Evolutionary conservation across 2,329 filamentous ascomycete genomes (phyloP).

Genomic region (Colletotrichum lupini): DNA sequence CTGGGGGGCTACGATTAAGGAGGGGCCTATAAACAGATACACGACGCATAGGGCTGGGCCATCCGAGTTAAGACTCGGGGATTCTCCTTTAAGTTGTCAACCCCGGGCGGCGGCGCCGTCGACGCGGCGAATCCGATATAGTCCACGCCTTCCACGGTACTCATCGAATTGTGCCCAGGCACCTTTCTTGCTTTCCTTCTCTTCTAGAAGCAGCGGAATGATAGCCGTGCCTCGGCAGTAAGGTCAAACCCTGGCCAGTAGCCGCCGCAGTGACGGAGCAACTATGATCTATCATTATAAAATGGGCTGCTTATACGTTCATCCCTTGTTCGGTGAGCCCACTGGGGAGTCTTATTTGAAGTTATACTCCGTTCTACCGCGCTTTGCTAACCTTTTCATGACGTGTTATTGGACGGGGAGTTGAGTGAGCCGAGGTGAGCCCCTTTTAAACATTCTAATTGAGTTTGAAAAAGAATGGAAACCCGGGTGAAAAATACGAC

Average conservation of each 20-base stretch:
- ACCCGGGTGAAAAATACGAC: neutral
- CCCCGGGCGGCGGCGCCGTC: conserved; percentile 9
- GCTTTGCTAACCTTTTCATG: neutral
- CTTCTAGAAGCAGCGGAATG: neutral
- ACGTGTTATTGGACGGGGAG: neutral
- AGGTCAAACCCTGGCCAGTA: neutral
- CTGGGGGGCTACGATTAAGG: too few relatives aligned
- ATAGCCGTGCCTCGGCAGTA: neutral
- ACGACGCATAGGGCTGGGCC: neutral
- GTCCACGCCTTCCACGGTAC: neutral
- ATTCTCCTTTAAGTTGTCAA: neutral
- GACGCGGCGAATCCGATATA: conserved; percentile 18
- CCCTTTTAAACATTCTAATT: neutral
- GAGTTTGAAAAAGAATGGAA: neutral
- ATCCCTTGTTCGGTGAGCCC: neutral
- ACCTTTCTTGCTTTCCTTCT: neutral
- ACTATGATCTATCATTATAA: neutral
- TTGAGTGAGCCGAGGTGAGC: neutral
- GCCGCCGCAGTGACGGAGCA: neutral
- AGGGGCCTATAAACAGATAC: neutral
- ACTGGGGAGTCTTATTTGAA: neutral
- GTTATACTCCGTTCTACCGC: too few relatives aligned
- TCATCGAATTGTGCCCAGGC: neutral
- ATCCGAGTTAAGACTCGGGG: neutral
- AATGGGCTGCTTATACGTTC: neutral